A percentile compares a stretch with the other conserved stretches of the same genome.
phyloP scores from a whole-genome alignment of 768 basidiomycete species.

The Tubosaeta brunneosetosa region DNA sequence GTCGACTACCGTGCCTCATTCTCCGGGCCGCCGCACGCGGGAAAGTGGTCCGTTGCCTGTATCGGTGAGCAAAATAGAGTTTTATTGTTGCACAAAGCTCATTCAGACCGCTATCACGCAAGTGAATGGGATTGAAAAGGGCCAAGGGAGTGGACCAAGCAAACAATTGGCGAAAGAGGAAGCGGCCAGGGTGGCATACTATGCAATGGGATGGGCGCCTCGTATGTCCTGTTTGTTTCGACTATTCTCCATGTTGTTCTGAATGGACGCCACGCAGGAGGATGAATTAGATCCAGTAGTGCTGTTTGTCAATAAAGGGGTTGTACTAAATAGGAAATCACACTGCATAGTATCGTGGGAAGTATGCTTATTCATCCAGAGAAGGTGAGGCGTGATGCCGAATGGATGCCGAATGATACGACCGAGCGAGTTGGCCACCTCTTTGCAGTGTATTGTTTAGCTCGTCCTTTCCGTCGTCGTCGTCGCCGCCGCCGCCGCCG shows the following conservation, averaged over 20 bases:
- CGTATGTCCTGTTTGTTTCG: slow-evolving; percentile 25
- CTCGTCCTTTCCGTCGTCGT: not conserved
- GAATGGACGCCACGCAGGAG: slow-evolving; percentile 9
- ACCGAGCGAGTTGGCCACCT: slow-evolving; percentile 11
- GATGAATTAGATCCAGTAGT: slow-evolving; percentile 9
- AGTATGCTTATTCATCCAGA: slow-evolving; percentile 22
- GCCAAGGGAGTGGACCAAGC: slow-evolving; percentile 57
- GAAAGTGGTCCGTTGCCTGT: slow-evolving; percentile 63
- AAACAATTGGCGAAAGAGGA: slow-evolving; percentile 79
- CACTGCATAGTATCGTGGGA: slow-evolving; percentile 16
- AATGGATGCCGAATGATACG: slow-evolving; percentile 26
- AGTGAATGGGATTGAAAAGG: slow-evolving; percentile 72
- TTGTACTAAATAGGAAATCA: slow-evolving; percentile 20
- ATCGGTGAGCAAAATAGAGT: slow-evolving; percentile 47
- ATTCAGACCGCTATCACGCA: slow-evolving; percentile 5
- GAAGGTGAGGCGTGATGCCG: slow-evolving; percentile 12
- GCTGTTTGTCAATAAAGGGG: not conserved
- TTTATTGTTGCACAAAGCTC: not conserved
- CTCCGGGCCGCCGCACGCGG: slow-evolving; percentile 63
- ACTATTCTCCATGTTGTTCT: not conserved
- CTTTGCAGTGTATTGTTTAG: slow-evolving; percentile 14
- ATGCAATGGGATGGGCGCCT: slow-evolving; percentile 70
- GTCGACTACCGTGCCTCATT: slow-evolving; percentile 60
- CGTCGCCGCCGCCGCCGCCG: not conserved
- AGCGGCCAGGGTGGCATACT: slow-evolving; percentile 66